Conservation (phyloP, 2,329 filamentous ascomycete species). For the Botryotinia narcissicola region DNA sequence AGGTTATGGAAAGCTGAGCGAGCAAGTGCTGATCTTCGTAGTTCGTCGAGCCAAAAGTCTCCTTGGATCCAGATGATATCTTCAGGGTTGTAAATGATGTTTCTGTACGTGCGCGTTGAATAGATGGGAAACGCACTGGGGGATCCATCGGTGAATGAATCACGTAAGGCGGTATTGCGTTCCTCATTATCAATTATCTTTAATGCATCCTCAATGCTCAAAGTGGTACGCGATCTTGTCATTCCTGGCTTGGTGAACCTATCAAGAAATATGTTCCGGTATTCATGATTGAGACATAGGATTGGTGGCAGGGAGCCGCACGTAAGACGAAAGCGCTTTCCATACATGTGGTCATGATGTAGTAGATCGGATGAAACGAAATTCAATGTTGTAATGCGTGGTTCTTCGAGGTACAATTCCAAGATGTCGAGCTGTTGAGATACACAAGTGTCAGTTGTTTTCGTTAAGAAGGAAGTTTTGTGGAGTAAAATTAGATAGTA, state of each 20-base stretch:
- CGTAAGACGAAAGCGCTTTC: neutral
- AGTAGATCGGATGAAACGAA: neutral
- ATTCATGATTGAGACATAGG: neutral
- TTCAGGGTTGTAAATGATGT: neutral
- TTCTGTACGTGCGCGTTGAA: neutral
- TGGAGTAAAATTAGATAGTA: rapidly evolving
- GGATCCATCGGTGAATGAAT: neutral
- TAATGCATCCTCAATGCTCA: conserved; percentile 1
- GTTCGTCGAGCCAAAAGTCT: conserved; percentile 8
- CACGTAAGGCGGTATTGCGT: neutral
- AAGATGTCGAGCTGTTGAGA: neutral
- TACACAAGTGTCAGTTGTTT: neutral
- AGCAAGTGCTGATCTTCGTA: neutral
- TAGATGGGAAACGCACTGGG: neutral
- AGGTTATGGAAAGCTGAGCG: neutral
- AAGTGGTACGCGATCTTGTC: neutral
- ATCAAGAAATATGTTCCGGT: neutral
- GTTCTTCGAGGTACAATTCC: neutral
- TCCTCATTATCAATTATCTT: neutral
- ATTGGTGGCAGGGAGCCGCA: neutral
- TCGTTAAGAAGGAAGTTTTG: rapidly evolving
- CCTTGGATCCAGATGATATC: conserved; percentile 10
- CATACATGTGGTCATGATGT: neutral
- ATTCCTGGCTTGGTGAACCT: neutral
- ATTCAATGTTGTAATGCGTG: neutral